Evolutionary conservation across 2,329 filamentous ascomycete genomes (phyloP).

Genomic region (Trichoderma harzianum): DNA sequence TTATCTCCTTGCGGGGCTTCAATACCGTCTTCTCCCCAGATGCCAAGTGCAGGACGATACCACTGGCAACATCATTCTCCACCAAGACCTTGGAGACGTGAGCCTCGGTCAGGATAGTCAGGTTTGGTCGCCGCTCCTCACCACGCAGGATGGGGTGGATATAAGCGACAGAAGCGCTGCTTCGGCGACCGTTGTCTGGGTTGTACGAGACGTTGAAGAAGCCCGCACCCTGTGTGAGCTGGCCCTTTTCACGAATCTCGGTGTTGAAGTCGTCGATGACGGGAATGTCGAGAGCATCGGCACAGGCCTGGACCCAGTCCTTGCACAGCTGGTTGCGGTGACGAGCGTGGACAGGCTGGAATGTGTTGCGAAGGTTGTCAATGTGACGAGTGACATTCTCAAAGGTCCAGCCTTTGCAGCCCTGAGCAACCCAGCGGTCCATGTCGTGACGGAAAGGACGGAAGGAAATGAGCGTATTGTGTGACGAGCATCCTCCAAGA

Average conservation of each 20-base stretch:
- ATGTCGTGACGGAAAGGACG: conserved; percentile 86
- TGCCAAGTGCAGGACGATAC: conserved; percentile 63
- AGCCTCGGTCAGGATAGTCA: conserved; percentile 82
- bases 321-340: conserved; percentile 89
- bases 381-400: conserved; percentile 77
- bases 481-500: conserved; percentile 85
- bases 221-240: conserved; percentile 72
- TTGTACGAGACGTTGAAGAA: conserved; percentile 93
- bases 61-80: conserved; percentile 64
- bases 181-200: conserved; percentile 79
- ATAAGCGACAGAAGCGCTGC: conserved; percentile 85
- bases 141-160: conserved; percentile 86
- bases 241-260: conserved; percentile 70
- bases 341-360: conserved; percentile 80
- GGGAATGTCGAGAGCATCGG: conserved; percentile 74
- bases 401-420: conserved; percentile 83
- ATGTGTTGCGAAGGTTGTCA: conserved; percentile 83
- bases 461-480: conserved; percentile 94
- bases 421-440: conserved; percentile 76
- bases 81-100: conserved; percentile 84
- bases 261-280: conserved; percentile 83
- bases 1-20: conserved; percentile 68
- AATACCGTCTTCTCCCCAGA: conserved; percentile 54
- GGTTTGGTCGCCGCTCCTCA: conserved; percentile 76
- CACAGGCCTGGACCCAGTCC: conserved; percentile 84